Percentiles rank a stretch among this genome's conserved stretches.
Evolutionary conservation across 2,329 filamentous ascomycete species (phyloP).

Genomic region (Talaromyces rugulosus): DNA sequence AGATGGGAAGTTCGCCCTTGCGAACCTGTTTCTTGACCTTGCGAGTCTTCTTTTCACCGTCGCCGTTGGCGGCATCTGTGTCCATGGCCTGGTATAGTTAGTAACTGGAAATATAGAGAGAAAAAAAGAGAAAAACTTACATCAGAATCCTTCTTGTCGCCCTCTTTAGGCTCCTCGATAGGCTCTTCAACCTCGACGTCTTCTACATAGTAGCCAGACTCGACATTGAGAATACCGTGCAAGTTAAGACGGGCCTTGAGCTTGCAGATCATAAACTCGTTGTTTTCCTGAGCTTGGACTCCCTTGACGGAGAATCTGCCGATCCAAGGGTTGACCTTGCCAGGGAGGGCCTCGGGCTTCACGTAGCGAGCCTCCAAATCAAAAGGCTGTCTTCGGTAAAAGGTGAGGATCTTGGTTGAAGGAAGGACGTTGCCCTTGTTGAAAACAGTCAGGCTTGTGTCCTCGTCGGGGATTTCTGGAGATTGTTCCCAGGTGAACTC

Average conservation of each 20-base stretch:
- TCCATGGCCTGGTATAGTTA: slow-evolving; percentile 71
- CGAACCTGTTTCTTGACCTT: slow-evolving; percentile 99
- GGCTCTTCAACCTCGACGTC: slow-evolving; percentile 96
- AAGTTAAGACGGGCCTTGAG: slow-evolving; percentile 96
- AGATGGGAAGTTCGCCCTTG: slow-evolving; percentile 90
- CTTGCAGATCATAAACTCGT: slow-evolving; percentile 99
- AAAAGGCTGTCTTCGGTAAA: slow-evolving; percentile 97
- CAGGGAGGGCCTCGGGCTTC: slow-evolving; percentile 78
- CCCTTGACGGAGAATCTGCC: slow-evolving; percentile 97
- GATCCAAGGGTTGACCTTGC: slow-evolving; percentile 91
- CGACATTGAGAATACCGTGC: slow-evolving; percentile 92
- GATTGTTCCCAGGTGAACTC: slow-evolving; percentile 99
- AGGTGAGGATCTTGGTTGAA: slow-evolving; percentile 97
- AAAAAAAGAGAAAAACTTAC: slow-evolving; percentile 27
- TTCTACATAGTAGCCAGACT: slow-evolving; percentile 96
- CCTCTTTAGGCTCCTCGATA: slow-evolving; percentile 60
- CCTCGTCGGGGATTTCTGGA: slow-evolving; percentile 95
- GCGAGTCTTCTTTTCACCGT: slow-evolving; percentile 75
- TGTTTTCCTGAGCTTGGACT: slow-evolving; percentile 86
- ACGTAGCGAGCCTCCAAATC: slow-evolving; percentile 93
- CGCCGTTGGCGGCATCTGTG: slow-evolving; percentile 62
- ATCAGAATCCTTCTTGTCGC: slow-evolving; percentile 59
- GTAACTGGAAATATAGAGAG: slow-evolving; percentile 13
- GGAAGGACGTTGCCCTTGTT: slow-evolving; percentile 96
- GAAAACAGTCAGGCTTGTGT: slow-evolving; percentile 95